Evolutionary conservation across 306 rosid species (phyloP), one percentile per base, ranked within the genome.

Genomic region (Prunus mira): DNA sequence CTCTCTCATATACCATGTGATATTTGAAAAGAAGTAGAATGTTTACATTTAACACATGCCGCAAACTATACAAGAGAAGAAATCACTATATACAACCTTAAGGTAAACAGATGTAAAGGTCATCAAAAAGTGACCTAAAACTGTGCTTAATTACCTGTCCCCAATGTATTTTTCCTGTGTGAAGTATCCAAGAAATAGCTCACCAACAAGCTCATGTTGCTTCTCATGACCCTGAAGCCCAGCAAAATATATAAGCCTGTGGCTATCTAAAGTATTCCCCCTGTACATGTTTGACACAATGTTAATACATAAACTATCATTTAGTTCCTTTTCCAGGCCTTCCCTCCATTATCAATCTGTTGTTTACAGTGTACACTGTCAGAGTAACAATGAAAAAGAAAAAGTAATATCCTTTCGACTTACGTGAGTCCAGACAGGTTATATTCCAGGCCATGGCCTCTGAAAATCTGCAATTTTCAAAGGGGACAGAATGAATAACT

Each of bases 191-290:
- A 80, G 81, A 76, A 38, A 66, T 25, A 94, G 86, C 85, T 90
- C 95, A 89, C 85, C 97, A 74, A 90, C 96, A 71, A 94, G 91
- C 45, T 72, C 78, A 70, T 92, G 96, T 80, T 94, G 98, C 87
- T 90, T 90, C 65, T 81, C 88, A 57, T 64, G 84, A 66, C 89
- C 94, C 64, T 92, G 95, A 74, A 86, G 86, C 79, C 90, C 85
- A 17, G 97, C 88, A 75, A 85, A 89, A 76, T 89, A 86, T 69
- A 94, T 80, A 80, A 94, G 95, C 86, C 97, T 85, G 83, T 92
- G 98, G 80, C 98, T 92, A 72, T 94, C 97, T 56, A 94, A 60
- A 77, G 97, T 89, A 84, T 85, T 92, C 79, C 98, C 98, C 87
- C 98, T 92, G 97, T 30, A 72, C 38, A 83, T n/a, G 51, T 77